Conservation (phyloP, 78 protist genomes). For the Guillardia theta region DNA sequence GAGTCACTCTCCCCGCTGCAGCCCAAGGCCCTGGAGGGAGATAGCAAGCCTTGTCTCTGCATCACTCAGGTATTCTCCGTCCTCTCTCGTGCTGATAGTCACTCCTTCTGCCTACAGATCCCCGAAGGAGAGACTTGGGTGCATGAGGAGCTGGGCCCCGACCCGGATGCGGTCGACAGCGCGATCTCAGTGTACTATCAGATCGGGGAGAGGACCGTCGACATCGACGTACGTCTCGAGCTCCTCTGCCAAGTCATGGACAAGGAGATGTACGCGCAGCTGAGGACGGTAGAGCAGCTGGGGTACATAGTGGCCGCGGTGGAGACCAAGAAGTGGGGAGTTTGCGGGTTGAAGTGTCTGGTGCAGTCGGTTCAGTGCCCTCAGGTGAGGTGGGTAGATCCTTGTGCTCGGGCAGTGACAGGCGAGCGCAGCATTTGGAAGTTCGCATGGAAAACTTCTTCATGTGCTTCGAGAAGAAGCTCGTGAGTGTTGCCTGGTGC, state of each 20-base stretch:
- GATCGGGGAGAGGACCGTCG: neutral
- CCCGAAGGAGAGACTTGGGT: too few relatives aligned
- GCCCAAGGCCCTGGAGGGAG: too few relatives aligned
- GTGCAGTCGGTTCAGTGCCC: neutral
- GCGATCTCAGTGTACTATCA: neutral
- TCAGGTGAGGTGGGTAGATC: too few relatives aligned
- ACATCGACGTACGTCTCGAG: neutral
- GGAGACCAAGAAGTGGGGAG: neutral
- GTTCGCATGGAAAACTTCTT: neutral
- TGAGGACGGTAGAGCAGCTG: constrained; percentile 23
- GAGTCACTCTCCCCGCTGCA: too few relatives aligned
- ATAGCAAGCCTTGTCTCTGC: too few relatives aligned
- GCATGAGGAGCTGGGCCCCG: constrained; percentile 17
- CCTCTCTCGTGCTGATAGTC: too few relatives aligned
- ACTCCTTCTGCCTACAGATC: too few relatives aligned
- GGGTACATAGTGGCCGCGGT: constrained; percentile 15
- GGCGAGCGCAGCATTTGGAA: neutral
- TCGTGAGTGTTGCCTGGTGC: neutral
- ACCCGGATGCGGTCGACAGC: constrained; percentile 3
- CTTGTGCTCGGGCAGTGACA: too few relatives aligned
- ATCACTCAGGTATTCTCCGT: too few relatives aligned
- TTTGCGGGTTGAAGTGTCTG: neutral
- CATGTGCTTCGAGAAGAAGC: neutral
- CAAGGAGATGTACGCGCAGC: constrained; percentile 33
- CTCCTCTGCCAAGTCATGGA: constrained; percentile 33